Conservation (phyloP, 768 basidiomycete genomes). For the Pleurotus tuoliensis region DNA sequence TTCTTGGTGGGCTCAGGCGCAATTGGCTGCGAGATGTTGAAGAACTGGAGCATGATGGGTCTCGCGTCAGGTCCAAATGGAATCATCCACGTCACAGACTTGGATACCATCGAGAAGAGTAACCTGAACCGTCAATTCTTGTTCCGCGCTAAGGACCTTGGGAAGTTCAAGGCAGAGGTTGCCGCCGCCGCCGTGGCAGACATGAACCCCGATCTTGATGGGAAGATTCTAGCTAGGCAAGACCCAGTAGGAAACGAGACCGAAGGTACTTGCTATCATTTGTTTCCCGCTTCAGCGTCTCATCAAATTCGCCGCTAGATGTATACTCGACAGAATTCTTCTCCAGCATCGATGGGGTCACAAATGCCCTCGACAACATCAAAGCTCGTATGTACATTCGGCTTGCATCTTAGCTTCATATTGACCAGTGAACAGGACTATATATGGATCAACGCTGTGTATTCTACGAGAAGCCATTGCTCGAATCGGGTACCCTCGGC, state of each 20-base stretch:
- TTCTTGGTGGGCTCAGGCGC: slow-evolving; percentile 99
- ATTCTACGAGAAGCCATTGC: slow-evolving; percentile 90
- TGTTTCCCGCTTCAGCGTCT: slow-evolving; percentile 20
- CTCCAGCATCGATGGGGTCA: slow-evolving; percentile 83
- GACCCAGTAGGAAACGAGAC: slow-evolving; percentile 91
- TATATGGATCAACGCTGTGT: slow-evolving; percentile 99
- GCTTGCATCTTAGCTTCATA: slow-evolving; percentile 7
- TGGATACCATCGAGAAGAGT: slow-evolving; percentile 99
- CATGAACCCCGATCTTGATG: slow-evolving; percentile 90
- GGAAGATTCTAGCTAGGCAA: slow-evolving; percentile 85
- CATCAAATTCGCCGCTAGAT: slow-evolving; percentile 60
- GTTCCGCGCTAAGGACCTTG: slow-evolving; percentile 93
- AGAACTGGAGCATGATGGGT: slow-evolving; percentile 99
- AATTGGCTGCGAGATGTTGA: slow-evolving; percentile 99
- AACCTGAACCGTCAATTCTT: slow-evolving; percentile 98
- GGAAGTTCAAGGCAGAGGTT: slow-evolving; percentile 95
- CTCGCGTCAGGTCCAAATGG: slow-evolving; percentile 78
- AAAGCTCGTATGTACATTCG: slow-evolving; percentile 70
- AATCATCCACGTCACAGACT: slow-evolving; percentile 87
- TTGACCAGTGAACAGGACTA: slow-evolving; percentile 47
- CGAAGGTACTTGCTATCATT: slow-evolving; percentile 62
- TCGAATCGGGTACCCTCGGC: slow-evolving; percentile 97
- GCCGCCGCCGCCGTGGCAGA: slow-evolving; percentile 87
- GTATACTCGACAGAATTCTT: slow-evolving; percentile 90
- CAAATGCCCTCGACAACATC: slow-evolving; percentile 96